Base-by-base conservation (phyloP, 1,284 basidiomycete species). In the Puccinia coronata region DNA sequence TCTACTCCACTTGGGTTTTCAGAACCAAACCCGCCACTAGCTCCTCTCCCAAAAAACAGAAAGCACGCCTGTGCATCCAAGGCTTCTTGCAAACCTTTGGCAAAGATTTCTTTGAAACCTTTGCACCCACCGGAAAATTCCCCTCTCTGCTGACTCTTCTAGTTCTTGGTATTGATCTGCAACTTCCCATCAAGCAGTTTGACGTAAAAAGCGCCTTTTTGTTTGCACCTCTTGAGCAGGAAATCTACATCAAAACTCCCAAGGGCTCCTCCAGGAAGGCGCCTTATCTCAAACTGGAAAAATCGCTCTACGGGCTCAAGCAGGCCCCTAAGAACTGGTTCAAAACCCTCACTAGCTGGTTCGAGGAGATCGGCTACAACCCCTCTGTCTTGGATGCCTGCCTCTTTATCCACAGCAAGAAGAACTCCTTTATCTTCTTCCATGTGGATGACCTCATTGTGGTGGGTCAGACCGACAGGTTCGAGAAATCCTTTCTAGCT, bases 161-260 rank as follows among this genome's bases (percentile, higher is more conserved):
- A 0, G 85, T 87, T 0, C 81, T 88, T 0, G 87, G 87, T 6
- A 86, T 87, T 1, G 23, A 75, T 2, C 67, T 86, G 34, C 85
- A 86, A 61, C 83, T 82, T n/a, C 84, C 87, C 41, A 69, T 88
- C 0, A 84, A 87, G 55, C 86, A 87, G 57, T 85, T 89, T 25
- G 87, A 89, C 82, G 84, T 89, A 63, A 87, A 87, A 34, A 84
- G 83, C 0, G 88, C 87, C 0, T 89, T 87, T 79, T 84, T 89
- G 0, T 87, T 88, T 83, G 88, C 87, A 0, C 57, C 84, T 0
- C 85, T 90, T 0, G 84, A 88, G 0, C 87, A 88, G 67, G 84
- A 85, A 1, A 84, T 88, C 41, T 88, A 87, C 82, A 85, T 87
- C 84, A 81, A 84, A 28, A 84, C 85, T 1, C 86, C 86, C 0